A percentile compares a stretch with the other conserved stretches of the same genome.
Conservation (phyloP, 169 alveolate species). For the Eimeria acervulina region DNA sequence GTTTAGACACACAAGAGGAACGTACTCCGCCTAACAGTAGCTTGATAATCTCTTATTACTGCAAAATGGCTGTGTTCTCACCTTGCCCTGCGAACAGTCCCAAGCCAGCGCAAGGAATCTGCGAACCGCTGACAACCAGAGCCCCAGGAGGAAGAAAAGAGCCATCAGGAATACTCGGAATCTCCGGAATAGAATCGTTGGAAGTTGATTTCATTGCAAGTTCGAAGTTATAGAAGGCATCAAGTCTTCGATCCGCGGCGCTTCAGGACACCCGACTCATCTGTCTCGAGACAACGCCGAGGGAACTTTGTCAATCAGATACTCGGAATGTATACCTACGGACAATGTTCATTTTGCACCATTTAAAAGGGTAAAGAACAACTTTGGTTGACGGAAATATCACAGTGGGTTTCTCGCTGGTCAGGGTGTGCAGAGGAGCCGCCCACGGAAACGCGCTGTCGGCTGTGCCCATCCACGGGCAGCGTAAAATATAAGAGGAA, state of each 20-base stretch:
- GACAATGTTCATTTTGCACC: neutral
- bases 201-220: neutral
- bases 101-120: constrained; percentile 51
- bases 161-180: constrained; percentile 2
- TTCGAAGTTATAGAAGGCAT: neutral
- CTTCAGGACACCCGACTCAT: neutral
- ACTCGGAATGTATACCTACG: neutral
- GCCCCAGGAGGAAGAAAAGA: constrained; percentile 62
- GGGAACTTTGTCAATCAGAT: neutral
- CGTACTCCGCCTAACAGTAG: neutral
- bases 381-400: neutral
- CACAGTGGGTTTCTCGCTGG: neutral
- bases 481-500: neutral
- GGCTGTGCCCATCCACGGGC: neutral
- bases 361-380: neutral
- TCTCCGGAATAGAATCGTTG: neutral
- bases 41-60: neutral
- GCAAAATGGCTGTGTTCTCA: neutral
- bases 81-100: constrained; percentile 52
- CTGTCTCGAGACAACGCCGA: neutral
- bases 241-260: neutral
- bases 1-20: neutral
- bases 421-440: neutral
- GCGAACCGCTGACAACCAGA: neutral
- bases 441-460: neutral